Conservation (phyloP, 2,329 filamentous ascomycete species). For the Spiromastix sp. region DNA sequence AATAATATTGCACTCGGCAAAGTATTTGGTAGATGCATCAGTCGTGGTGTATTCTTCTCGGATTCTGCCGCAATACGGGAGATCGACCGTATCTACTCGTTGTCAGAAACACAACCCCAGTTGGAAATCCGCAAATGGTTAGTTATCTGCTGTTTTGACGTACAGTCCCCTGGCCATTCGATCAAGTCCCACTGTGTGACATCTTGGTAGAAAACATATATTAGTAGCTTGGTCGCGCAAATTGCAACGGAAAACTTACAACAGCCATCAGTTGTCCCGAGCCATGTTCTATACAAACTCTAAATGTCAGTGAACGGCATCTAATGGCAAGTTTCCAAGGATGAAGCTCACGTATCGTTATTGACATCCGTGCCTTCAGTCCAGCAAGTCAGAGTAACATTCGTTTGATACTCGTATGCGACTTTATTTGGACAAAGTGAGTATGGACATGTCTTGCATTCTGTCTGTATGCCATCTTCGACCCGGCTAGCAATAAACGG, state of each 20-base stretch:
- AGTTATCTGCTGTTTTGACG: too few relatives aligned
- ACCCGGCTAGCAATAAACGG: not conserved
- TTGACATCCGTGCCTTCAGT: not conserved
- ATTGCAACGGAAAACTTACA: too few relatives aligned
- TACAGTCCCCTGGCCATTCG: not conserved
- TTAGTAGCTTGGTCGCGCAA: too few relatives aligned
- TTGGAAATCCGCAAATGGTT: too few relatives aligned
- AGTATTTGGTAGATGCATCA: not conserved
- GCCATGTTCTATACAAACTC: not conserved
- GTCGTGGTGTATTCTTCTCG: constrained; percentile 2
- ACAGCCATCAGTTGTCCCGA: not conserved
- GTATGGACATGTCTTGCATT: constrained; percentile 1
- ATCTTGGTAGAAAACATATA: too few relatives aligned
- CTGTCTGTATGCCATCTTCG: not conserved
- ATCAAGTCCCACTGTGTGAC: not conserved
- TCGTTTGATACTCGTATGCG: not conserved
- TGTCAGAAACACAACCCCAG: too few relatives aligned
- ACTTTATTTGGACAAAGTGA: not conserved
- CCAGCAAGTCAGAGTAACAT: not conserved
- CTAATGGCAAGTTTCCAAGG: not conserved
- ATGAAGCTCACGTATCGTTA: not conserved
- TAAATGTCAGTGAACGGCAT: not conserved
- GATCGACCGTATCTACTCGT: not conserved
- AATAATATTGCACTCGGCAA: not conserved
- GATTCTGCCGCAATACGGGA: not conserved